Conservation (phyloP, 1,139 yeast species). For the Sugiyamaella neomexicana region DNA sequence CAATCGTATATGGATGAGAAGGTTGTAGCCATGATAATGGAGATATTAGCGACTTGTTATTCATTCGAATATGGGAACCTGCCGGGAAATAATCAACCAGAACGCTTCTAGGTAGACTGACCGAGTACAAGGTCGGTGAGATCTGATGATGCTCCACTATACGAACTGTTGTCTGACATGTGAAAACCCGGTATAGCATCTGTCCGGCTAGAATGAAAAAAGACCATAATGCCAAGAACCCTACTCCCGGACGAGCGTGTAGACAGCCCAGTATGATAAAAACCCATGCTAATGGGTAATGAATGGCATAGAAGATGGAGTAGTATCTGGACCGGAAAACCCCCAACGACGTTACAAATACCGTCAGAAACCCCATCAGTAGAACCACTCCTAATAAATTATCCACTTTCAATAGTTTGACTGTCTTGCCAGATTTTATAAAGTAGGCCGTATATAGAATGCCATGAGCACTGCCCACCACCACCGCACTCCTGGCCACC, state of each 20-base stretch:
- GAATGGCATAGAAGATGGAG: constrained; percentile 61
- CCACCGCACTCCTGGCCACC: constrained; percentile 66
- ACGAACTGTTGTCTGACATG: constrained; percentile 33
- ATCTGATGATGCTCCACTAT: constrained; percentile 33
- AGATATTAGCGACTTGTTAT: constrained; percentile 35
- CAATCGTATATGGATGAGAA: constrained; percentile 82
- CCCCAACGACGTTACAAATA: constrained; percentile 57
- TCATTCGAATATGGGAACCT: constrained; percentile 52
- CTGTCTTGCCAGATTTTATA: constrained; percentile 31
- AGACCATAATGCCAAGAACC: constrained; percentile 51
- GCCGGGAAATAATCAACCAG: constrained; percentile 40
- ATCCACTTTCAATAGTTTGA: constrained; percentile 46
- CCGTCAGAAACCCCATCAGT: constrained; percentile 45
- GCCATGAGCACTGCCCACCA: constrained; percentile 57
- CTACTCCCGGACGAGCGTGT: constrained; percentile 79
- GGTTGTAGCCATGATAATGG: constrained; percentile 50
- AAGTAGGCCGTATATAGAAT: constrained; percentile 54
- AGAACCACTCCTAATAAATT: constrained; percentile 67
- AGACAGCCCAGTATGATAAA: constrained; percentile 57
- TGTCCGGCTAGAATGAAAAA: constrained; percentile 50
- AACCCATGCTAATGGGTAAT: constrained; percentile 67
- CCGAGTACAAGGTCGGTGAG: constrained; percentile 37
- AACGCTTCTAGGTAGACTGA: constrained; percentile 40
- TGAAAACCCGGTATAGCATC: constrained; percentile 36
- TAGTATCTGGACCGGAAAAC: constrained; percentile 57